Evolutionary conservation across 805 yeast species (phyloP).

Genomic region (Saturnispora serradocipensis): DNA sequence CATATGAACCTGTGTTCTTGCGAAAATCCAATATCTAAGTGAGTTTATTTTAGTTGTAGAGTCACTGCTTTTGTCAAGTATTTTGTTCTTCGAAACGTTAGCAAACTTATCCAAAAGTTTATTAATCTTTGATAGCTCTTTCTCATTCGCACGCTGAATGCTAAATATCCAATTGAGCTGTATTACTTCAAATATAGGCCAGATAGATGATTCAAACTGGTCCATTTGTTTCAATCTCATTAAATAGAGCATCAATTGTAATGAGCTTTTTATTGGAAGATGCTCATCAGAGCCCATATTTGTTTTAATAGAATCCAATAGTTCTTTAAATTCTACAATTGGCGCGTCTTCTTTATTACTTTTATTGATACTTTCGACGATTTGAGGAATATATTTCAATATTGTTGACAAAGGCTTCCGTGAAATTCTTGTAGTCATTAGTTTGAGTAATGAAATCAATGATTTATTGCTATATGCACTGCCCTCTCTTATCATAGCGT

Average conservation of each 20-base stretch:
- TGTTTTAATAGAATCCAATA: conserved; percentile 10
- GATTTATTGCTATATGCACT: conserved; percentile 8
- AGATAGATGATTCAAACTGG: background rate
- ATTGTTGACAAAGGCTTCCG: conserved; percentile 16
- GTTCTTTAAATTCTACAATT: conserved; percentile 9
- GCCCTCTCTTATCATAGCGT: conserved; percentile 12
- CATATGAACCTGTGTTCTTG: background rate
- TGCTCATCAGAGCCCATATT: conserved; percentile 7
- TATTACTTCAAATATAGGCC: conserved; percentile 3
- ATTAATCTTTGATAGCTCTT: conserved; percentile 4
- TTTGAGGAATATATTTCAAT: conserved; percentile 11
- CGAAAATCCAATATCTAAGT: conserved; percentile 9
- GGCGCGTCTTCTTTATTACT: conserved; percentile 2
- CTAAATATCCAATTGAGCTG: conserved; percentile 7
- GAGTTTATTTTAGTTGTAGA: background rate
- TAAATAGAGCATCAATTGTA: conserved; percentile 12
- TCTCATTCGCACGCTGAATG: conserved; percentile 2
- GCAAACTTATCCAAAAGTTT: conserved; percentile 6
- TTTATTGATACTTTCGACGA: conserved; percentile 15
- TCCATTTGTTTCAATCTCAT: conserved; percentile 10
- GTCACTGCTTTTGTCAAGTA: background rate
- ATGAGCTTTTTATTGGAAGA: conserved; percentile 6
- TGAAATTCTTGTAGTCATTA: conserved; percentile 8
- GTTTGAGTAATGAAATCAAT: conserved; percentile 5
- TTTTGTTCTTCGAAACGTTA: background rate